Base-by-base conservation (phyloP, 2,329 filamentous ascomycete genomes). In the Fusarium beomiforme region DNA sequence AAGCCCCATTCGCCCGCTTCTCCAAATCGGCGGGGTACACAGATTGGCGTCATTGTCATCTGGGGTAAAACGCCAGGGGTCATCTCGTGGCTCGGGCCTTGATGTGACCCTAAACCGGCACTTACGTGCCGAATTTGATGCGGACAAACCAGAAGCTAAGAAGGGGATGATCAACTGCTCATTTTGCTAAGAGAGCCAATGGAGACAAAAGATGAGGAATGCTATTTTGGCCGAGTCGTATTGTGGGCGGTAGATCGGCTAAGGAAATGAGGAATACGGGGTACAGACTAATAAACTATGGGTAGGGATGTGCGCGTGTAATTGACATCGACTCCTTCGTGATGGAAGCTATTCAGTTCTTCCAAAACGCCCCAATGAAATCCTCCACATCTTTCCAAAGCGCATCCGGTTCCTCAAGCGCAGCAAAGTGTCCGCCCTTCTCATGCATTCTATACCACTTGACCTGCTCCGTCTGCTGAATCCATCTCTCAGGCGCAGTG, bases 341-440 rank as follows among this genome's bases (percentile, higher is more conserved):
- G 12, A 36, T 2, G 2, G 6, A 1, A 7, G 9, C 36, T 5
- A 12, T 36, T 56, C 39, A 47, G 2, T 33, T 31, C 34, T 51
- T 3, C 66, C 64, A 69, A 13, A 69, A 69, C 12, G 29, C 41
- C 3, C 10, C 33, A 43, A 72, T 53, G 21, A 72, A 72, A 8
- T 70, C 66, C 33, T 68, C 26, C 7, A 72, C 33, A 19, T 72
- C 70, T 3, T 50, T 62, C 69, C 59, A 72, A 39, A 72, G 29
- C 3, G 43, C 10, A 14, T 72, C 56, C 1, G 70, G 69, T 26
- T 60, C 46, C 24, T 72, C 70, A 17, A 72, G 66, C 9, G 66
- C 70, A 53, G 66, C 58, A 55, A 72, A 72, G 29, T 72, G 70
- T 2, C 70, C 70, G 8, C 70, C 70, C n/a, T 47, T 49, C 2